A percentile compares a stretch with the other conserved stretches of the same genome.
These are phyloP conservation scores for Peronospora belbahrii DNA, from an alignment of 352 stramenopile species.

Conservation along the genomic window DNA sequence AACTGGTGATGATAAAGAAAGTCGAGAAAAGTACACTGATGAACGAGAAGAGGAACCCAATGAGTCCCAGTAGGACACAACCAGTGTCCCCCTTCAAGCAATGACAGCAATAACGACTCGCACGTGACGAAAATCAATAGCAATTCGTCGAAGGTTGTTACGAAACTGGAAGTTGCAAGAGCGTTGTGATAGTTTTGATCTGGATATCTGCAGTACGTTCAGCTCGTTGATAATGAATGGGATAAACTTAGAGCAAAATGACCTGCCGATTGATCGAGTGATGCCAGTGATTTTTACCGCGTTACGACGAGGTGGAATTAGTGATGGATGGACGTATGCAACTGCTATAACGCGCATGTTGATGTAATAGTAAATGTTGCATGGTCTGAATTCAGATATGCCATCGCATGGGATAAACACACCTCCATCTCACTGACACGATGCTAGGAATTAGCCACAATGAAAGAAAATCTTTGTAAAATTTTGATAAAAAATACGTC, in stretches of 20 bases:
- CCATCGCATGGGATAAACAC: too few relatives aligned
- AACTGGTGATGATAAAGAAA: slow-evolving; percentile 10
- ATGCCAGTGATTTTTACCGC: too few relatives aligned
- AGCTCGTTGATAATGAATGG: not conserved
- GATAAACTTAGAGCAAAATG: slow-evolving; percentile 10
- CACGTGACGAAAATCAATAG: slow-evolving; percentile 20
- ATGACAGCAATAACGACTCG: slow-evolving; percentile 17
- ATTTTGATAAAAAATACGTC: too few relatives aligned
- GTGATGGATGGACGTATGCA: not conserved
- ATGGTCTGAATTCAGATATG: too few relatives aligned
- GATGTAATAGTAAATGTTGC: too few relatives aligned
- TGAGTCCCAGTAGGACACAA: slow-evolving; percentile 10
- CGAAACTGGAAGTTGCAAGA: slow-evolving; percentile 10
- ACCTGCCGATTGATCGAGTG: too few relatives aligned
- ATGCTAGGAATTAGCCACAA: too few relatives aligned
- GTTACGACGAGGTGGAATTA: not conserved
- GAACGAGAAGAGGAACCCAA: slow-evolving; percentile 12
- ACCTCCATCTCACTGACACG: too few relatives aligned
- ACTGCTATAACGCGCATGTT: too few relatives aligned
- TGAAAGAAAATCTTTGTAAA: too few relatives aligned
- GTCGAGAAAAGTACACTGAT: not conserved
- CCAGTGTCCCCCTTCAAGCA: slow-evolving; percentile 23
- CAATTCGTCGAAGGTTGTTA: slow-evolving; percentile 10
- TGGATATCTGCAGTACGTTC: not conserved
- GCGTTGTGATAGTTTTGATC: slow-evolving; percentile 7